phyloP scores from a whole-genome alignment of 352 stramenopile species.

The Pythium plurisporium region DNA sequence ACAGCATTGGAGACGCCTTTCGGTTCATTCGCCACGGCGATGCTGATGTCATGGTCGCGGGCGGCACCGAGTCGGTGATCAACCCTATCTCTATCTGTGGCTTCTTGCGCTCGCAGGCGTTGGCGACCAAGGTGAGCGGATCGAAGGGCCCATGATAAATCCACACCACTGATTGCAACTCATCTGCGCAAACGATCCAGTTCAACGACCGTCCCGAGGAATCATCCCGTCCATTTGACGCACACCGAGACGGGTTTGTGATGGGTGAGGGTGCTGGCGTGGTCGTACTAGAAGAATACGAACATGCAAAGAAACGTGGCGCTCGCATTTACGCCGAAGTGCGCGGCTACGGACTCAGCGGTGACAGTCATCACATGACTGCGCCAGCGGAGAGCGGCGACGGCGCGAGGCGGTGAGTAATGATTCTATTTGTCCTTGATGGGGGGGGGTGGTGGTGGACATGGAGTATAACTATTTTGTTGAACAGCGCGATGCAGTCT shows the following conservation, averaged over 20 bases:
- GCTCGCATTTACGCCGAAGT: constrained; percentile 95
- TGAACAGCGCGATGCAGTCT: constrained; percentile 85
- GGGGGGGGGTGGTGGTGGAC: too few species aligned
- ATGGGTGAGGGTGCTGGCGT: constrained; percentile 88
- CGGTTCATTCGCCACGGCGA: constrained; percentile 82
- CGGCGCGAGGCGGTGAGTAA: constrained; percentile 40
- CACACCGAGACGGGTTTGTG: constrained; percentile 94
- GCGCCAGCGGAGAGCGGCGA: constrained; percentile 63
- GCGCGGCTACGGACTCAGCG: constrained; percentile 92
- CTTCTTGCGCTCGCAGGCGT: constrained; percentile 94
- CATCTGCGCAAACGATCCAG: constrained; percentile 28
- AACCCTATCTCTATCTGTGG: constrained; percentile 92
- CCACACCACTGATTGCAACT: too few species aligned
- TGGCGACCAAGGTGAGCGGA: constrained; percentile 88
- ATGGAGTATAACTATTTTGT: neutral
- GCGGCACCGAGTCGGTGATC: constrained; percentile 93
- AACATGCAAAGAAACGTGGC: constrained; percentile 90
- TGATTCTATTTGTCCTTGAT: neutral
- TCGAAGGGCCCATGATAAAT: too few species aligned
- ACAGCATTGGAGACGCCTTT: constrained; percentile 96
- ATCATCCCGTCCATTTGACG: constrained; percentile 95
- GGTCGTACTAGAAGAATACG: constrained; percentile 76
- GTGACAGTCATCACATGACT: constrained; percentile 95
- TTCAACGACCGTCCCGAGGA: constrained; percentile 92
- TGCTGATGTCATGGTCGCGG: constrained; percentile 95